These are phyloP conservation scores for Craterostigma plantagineum DNA, from an alignment of 257 asterid genomes.

Conservation along the genomic window DNA sequence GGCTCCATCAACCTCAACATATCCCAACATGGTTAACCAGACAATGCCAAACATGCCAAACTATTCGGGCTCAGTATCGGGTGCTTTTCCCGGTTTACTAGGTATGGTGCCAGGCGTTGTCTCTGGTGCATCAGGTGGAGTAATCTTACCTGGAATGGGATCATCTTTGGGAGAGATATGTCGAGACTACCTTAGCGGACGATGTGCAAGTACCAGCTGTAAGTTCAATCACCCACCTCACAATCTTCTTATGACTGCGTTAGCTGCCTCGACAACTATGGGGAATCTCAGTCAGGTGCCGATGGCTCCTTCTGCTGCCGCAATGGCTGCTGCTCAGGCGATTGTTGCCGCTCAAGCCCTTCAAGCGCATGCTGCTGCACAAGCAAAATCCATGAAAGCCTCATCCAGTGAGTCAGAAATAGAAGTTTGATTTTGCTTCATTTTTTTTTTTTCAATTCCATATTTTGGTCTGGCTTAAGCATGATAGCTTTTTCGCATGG, in stretches of 20 bases:
- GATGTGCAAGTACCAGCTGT: conserved; percentile 66
- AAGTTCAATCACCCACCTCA: conserved; percentile 84
- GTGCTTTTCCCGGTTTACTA: conserved; percentile 88
- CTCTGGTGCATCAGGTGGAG: conserved; percentile 89
- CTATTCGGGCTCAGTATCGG: conserved; percentile 79
- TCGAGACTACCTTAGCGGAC: conserved; percentile 74
- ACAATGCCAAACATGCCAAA: conserved; percentile 99
- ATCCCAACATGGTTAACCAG: conserved; percentile 73
- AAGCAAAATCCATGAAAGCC: conserved; percentile 43
- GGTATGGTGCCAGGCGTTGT: conserved; percentile 91
- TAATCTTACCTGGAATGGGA: conserved; percentile 85
- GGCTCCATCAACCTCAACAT: conserved; percentile 45
- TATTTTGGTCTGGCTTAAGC: neutral
- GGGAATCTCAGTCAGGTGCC: conserved; percentile 83
- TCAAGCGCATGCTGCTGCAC: conserved; percentile 96
- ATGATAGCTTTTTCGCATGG: conserved; percentile 5
- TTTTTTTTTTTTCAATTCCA: neutral
- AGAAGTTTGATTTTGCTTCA: neutral
- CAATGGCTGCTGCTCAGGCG: conserved; percentile 99
- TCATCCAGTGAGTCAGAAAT: conserved; percentile 27
- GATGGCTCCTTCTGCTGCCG: conserved; percentile 99
- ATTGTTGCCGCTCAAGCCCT: conserved; percentile 98
- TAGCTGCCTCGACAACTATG: conserved; percentile 67
- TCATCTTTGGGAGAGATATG: conserved; percentile 85
- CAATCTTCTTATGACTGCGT: conserved; percentile 67